Conservation (phyloP, 2,329 filamentous ascomycete genomes). For the Penicillium sp. region DNA sequence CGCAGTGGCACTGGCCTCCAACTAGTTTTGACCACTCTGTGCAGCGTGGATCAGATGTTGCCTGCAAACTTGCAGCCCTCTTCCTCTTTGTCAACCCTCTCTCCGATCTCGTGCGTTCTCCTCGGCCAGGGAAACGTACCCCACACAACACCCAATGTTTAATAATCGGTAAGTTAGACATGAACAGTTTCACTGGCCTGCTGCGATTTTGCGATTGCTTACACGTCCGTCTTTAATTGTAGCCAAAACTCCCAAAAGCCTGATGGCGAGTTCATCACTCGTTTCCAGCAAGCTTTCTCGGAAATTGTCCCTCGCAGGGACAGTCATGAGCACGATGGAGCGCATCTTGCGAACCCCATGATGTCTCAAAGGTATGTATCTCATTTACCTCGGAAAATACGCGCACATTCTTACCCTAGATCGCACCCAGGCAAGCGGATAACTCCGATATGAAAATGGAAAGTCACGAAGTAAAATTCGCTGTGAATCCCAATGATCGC, state of each 20-base stretch:
- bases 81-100: neutral
- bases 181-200: neutral
- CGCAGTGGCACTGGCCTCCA: neutral
- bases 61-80: neutral
- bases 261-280: constrained; percentile 77
- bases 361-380: constrained; percentile 28
- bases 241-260: constrained; percentile 84
- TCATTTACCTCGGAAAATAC: too few species aligned
- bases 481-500: constrained; percentile 57
- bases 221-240: constrained; percentile 6
- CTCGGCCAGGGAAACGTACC: neutral
- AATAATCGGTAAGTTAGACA: constrained; percentile 47
- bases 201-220: neutral
- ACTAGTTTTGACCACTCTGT: neutral
- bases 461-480: constrained; percentile 62
- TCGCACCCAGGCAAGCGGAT: neutral
- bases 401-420: neutral
- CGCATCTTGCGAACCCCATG: constrained; percentile 19
- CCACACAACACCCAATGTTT: constrained; percentile 43
- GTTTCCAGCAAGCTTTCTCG: constrained; percentile 82
- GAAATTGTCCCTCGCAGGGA: constrained; percentile 61
- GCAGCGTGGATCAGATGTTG: constrained; percentile 11
- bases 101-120: neutral
- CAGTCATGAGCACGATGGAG: constrained; percentile 32
- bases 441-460: constrained; percentile 47